Conservation (phyloP, 23 red algal species). For the Gracilaria gracilis region DNA sequence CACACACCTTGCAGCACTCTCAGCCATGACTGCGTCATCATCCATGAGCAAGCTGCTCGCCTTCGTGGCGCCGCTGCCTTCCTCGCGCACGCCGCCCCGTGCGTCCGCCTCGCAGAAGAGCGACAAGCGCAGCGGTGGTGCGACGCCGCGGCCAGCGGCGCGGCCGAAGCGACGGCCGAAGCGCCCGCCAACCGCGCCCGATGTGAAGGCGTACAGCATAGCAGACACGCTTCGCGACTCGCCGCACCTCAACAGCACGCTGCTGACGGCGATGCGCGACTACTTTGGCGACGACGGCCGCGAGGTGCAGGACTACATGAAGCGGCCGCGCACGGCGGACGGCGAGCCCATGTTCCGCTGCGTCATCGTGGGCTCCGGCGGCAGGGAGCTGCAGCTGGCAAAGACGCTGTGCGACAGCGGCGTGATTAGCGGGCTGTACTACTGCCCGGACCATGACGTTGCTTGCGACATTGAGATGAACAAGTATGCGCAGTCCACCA, state of each 20-base stretch:
- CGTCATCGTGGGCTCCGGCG: conserved; percentile 60
- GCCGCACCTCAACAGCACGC: conserved; percentile 59
- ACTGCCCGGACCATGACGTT: conserved; percentile 47
- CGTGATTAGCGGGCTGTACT: conserved; percentile 68
- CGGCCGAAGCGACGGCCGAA: neutral
- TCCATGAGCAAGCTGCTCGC: neutral
- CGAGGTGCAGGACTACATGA: conserved; percentile 73
- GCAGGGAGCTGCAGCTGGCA: conserved; percentile 24
- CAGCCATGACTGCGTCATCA: too few species aligned
- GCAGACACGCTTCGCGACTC: conserved; percentile 42
- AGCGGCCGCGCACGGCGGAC: conserved; percentile 37
- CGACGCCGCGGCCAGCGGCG: neutral
- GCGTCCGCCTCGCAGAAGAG: conserved; percentile 4
- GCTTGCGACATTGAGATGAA: conserved; percentile 58
- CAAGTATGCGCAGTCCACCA: conserved; percentile 30
- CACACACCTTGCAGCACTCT: too few species aligned
- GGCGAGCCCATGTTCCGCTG: conserved; percentile 60
- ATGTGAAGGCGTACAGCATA: conserved; percentile 47
- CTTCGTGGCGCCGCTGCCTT: neutral
- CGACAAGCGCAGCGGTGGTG: neutral
- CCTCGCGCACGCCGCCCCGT: neutral
- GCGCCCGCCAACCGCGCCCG: neutral
- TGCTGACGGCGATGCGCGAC: conserved; percentile 69
- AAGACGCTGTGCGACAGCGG: conserved; percentile 22
- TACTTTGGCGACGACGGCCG: conserved; percentile 81